These are phyloP conservation scores for Podospora comata DNA, from an alignment of 495 filamentous ascomycete genomes.

Conservation along the genomic window DNA sequence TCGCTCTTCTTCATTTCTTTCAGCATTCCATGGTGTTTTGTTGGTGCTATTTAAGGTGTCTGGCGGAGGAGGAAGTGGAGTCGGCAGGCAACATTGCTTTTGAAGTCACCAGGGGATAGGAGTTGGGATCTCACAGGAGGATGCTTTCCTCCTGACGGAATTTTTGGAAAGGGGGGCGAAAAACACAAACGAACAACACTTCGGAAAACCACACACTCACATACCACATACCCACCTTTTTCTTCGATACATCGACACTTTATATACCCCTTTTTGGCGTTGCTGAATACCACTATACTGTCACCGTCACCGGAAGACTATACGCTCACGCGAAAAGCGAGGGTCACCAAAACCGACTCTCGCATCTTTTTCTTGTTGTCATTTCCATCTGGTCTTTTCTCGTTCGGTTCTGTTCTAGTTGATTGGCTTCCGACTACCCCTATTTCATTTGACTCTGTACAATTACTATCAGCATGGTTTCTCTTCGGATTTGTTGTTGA, in stretches of 20 bases:
- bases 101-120: background rate
- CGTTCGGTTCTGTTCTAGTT: slow-evolving; percentile 1
- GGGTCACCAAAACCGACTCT: slow-evolving; percentile 7
- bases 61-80: background rate
- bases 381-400: background rate
- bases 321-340: slow-evolving; percentile 40
- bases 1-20: background rate
- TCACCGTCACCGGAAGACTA: slow-evolving; percentile 33
- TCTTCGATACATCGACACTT: slow-evolving; percentile 16
- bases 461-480: background rate
- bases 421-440: background rate
- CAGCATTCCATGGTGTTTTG: background rate
- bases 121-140: background rate
- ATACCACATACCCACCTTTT: slow-evolving; percentile 17
- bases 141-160: background rate
- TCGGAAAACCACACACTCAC: slow-evolving; percentile 1
- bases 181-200: background rate
- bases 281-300: slow-evolving; percentile 23
- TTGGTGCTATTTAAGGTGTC: background rate
- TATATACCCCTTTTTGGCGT: slow-evolving; percentile 29
- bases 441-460: background rate
- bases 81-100: background rate
- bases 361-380: slow-evolving; percentile 11
- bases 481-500: slow-evolving; percentile 1
- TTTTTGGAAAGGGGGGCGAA: background rate